Conservation (phyloP, 495 filamentous ascomycete genomes). For the Xylaria venustula region DNA sequence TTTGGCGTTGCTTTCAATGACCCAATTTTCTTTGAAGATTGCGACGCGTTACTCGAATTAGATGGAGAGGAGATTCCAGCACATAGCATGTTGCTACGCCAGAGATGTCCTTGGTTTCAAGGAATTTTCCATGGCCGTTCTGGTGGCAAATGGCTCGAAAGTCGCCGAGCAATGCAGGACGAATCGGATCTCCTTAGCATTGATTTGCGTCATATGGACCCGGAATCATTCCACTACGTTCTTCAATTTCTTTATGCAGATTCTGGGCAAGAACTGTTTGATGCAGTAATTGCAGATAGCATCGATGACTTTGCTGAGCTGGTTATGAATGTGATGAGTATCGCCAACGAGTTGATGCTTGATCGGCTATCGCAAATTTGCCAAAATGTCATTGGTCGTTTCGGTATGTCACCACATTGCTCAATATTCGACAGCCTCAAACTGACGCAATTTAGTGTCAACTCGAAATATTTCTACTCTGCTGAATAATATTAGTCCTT, state of each 20-base stretch:
- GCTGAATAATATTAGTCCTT: slow-evolving; percentile 79
- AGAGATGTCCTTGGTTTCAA: slow-evolving; percentile 89
- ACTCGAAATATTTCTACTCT: slow-evolving; percentile 83
- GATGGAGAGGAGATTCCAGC: slow-evolving; percentile 62
- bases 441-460: slow-evolving; percentile 50
- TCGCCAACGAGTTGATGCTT: slow-evolving; percentile 93
- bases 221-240: slow-evolving; percentile 71
- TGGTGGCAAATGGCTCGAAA: slow-evolving; percentile 75
- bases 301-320: slow-evolving; percentile 83
- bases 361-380: slow-evolving; percentile 87
- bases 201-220: slow-evolving; percentile 78
- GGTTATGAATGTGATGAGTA: slow-evolving; percentile 86
- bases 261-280: slow-evolving; percentile 75
- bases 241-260: slow-evolving; percentile 84
- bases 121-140: slow-evolving; percentile 85
- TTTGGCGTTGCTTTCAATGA: slow-evolving; percentile 66
- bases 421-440: slow-evolving; percentile 20
- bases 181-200: slow-evolving; percentile 61
- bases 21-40: slow-evolving; percentile 65
- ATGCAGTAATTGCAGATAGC: slow-evolving; percentile 65
- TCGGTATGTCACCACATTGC: slow-evolving; percentile 40
- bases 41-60: slow-evolving; percentile 75
- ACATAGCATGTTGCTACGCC: slow-evolving; percentile 76
- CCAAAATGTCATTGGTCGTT: slow-evolving; percentile 82
- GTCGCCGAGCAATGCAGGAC: slow-evolving; percentile 52